Evolutionary conservation across 2,329 filamentous ascomycete genomes (phyloP).

Genomic region (Coleophoma crateriformis): DNA sequence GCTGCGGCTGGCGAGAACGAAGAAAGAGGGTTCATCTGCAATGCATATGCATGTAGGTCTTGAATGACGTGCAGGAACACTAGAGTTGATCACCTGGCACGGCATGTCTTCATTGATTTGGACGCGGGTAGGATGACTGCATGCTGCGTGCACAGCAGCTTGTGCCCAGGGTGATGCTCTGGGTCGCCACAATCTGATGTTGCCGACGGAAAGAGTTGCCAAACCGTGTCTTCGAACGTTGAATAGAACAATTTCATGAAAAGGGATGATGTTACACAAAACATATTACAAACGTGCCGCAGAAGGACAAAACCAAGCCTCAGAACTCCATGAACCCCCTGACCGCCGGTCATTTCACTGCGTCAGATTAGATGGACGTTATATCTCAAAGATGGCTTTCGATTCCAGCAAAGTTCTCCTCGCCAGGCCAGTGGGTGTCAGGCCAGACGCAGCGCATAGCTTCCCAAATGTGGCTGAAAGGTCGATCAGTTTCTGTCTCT

Average conservation of each 20-base stretch:
- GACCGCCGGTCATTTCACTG: not conserved
- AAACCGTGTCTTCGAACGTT: not conserved
- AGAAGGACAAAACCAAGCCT: not conserved
- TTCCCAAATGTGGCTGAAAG: slow-evolving; percentile 80
- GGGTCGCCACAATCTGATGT: no score
- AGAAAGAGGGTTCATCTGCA: no score
- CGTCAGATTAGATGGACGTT: not conserved
- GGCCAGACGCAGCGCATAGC: slow-evolving; percentile 90
- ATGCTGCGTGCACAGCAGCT: no score
- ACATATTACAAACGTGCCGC: not conserved
- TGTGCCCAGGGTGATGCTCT: no score
- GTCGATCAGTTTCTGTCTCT: not conserved
- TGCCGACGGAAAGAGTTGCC: no score
- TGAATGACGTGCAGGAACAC: no score
- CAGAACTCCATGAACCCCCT: not conserved
- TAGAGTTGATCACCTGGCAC: no score
- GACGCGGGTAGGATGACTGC: no score
- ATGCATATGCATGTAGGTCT: no score
- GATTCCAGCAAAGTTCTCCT: slow-evolving; percentile 61
- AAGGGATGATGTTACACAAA: not conserved
- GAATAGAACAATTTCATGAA: not conserved
- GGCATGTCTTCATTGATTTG: no score
- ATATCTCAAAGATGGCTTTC: slow-evolving; percentile 69
- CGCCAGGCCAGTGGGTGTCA: slow-evolving; percentile 75
- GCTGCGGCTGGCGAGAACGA: no score